Conservation (phyloP, 345 rosid species). For the Euclidium syriacum region DNA sequence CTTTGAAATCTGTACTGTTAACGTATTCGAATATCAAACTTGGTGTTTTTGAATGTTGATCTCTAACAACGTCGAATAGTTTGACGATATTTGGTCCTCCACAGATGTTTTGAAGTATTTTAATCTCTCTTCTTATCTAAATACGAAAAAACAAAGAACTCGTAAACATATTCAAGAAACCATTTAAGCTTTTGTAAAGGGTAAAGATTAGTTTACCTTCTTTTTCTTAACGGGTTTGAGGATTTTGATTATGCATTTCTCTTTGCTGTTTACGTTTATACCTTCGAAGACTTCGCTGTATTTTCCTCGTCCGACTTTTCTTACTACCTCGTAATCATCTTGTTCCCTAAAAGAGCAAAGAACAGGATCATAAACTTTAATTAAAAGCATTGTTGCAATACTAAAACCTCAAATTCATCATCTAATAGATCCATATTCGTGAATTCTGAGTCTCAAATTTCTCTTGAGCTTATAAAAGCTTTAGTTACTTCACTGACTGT, state of each 20-base stretch:
- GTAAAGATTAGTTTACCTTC: no score
- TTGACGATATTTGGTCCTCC: constrained; percentile 73
- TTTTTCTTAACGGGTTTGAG: constrained; percentile 91
- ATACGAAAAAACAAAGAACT: constrained; percentile 17
- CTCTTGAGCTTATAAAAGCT: no score
- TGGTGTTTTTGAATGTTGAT: constrained; percentile 78
- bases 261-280: constrained; percentile 59
- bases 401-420: no score
- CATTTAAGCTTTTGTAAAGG: no score
- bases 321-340: constrained; percentile 87
- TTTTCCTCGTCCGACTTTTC: constrained; percentile 82
- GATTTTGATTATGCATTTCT: constrained; percentile 68
- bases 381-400: neutral
- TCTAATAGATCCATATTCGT: no score
- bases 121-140: constrained; percentile 86
- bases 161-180: neutral
- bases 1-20: constrained; percentile 81
- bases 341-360: constrained; percentile 46
- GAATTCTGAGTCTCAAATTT: no score
- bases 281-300: constrained; percentile 89
- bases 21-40: constrained; percentile 79
- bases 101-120: constrained; percentile 77
- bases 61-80: constrained; percentile 74
- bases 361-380: constrained; percentile 3
- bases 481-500: no score